Base-by-base conservation (phyloP, 163 green algal species). In the Scenedesmus sp. region DNA sequence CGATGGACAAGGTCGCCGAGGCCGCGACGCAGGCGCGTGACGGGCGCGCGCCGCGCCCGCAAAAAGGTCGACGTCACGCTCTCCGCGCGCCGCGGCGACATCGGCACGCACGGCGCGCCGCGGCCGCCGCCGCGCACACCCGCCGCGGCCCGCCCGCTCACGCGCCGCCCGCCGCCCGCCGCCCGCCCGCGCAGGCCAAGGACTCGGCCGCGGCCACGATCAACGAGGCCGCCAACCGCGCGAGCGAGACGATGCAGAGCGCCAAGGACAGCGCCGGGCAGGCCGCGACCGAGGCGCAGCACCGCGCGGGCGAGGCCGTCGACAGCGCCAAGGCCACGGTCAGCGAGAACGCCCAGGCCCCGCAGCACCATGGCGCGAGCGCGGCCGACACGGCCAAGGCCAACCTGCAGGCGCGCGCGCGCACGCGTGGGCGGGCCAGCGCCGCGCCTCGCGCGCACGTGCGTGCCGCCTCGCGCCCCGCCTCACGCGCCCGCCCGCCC, bases 291-390 rank as follows among this genome's bases (percentile, higher is more conserved):
- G 50, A 76, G 67, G 67, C 39, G 39, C 69, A 77, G 69, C 39
- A 77, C 54, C 69, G 69, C 34, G 69, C 69, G 24, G 69, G 69
- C 18, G 69, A 77, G 69, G 54, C 69, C 2, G 34, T 67, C 31
- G 69, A 77, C 54, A 56, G 29, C 29, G 54, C 69, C 58, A 64
- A 63, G 33, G n/a, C 36, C 53, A 77, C 29, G 14, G 24, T 77
- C 4, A 24, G 29, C 22, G n/a, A 77, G 69, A 77, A 58, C 26
- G 33, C 54, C 6, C 29, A 67, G 39, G 39, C 33, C 13, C 34
- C 39, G 4, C 29, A 67, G 54, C 20, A 77, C 69, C 36, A 53
- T 5, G 69, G 53, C n/a, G 29, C n/a, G 9, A n/a, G 53, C 34
- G 62, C 20, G n/a, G 9, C 6, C 6, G n/a, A 60, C 51, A n/a